These are phyloP conservation scores for Suhomyces coccinellae DNA, from an alignment of 1,139 yeast genomes.

Conservation along the genomic window DNA sequence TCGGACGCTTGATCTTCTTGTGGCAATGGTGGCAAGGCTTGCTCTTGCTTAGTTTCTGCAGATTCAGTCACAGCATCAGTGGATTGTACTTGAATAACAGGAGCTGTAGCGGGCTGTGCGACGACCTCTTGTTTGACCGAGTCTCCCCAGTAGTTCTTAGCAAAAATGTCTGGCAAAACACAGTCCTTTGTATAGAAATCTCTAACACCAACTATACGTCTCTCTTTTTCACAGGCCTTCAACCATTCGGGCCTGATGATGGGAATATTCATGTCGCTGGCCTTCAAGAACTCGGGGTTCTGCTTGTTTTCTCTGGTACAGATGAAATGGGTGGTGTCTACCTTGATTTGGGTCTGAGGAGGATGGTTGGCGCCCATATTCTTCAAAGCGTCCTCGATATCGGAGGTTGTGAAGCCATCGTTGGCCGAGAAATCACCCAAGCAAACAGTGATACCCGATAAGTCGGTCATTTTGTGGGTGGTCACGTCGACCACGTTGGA, in stretches of 20 bases:
- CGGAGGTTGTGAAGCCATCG: conserved; percentile 58
- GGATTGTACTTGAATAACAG: too few relatives aligned
- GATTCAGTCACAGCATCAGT: not conserved
- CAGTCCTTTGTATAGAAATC: conserved; percentile 67
- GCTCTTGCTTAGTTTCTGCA: not conserved
- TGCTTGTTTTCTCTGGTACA: conserved; percentile 67
- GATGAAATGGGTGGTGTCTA: conserved; percentile 92
- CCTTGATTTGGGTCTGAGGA: conserved; percentile 67
- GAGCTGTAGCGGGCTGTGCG: too few relatives aligned
- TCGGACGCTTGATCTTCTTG: not conserved
- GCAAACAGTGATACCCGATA: conserved; percentile 90
- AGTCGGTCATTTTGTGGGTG: conserved; percentile 95
- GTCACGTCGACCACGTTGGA: conserved; percentile 69
- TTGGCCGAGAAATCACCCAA: conserved; percentile 73
- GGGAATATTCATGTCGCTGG: conserved; percentile 86
- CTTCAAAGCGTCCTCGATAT: conserved; percentile 61
- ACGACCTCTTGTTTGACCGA: not conserved
- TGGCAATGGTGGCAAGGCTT: not conserved
- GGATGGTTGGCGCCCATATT: conserved; percentile 82
- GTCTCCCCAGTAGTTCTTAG: conserved; percentile 42
- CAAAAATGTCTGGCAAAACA: conserved; percentile 48
- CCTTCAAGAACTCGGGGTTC: conserved; percentile 67
- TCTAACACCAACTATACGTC: conserved; percentile 90
- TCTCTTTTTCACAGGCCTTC: conserved; percentile 87
- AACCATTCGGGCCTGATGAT: conserved; percentile 96